Conservation (phyloP, 2,329 filamentous ascomycete genomes). For the Chlorencoelia australis region DNA sequence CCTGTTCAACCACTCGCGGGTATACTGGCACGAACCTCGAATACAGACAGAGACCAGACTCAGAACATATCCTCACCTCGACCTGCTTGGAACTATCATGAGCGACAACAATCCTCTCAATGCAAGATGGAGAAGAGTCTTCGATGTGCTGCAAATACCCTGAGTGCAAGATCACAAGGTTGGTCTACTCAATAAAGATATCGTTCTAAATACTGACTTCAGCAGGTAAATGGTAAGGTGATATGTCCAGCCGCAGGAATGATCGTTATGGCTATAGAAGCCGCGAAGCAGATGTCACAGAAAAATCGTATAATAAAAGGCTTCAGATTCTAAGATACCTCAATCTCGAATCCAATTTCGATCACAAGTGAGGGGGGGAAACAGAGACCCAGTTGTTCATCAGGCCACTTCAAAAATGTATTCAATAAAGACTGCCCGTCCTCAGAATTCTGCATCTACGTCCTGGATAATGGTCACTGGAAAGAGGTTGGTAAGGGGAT, state of each 20-base stretch:
- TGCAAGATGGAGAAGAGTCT: not conserved
- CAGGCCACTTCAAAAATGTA: not conserved
- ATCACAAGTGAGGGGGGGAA: not conserved
- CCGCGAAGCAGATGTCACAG: not conserved
- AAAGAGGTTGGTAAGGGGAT: not conserved
- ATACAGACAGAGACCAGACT: not conserved
- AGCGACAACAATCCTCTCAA: not conserved
- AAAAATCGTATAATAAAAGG: not conserved
- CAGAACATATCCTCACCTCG: not conserved
- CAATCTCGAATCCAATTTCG: slow-evolving; percentile 13
- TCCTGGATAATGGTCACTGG: not conserved
- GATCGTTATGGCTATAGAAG: slow-evolving; percentile 5
- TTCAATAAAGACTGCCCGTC: not conserved
- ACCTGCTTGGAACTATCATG: not conserved
- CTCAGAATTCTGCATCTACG: not conserved
- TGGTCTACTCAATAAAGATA: not conserved
- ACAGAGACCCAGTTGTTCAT: not conserved
- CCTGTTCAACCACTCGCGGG: slow-evolving; percentile 1
- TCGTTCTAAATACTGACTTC: not conserved
- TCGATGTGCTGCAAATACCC: not conserved
- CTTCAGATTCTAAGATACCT: not conserved
- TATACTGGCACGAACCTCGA: not conserved
- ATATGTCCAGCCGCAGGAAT: slow-evolving; percentile 4
- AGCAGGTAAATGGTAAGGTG: not conserved
- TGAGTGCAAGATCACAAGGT: slow-evolving; percentile 1